These are phyloP conservation scores for Iris pallida DNA, from an alignment of 116 monocot genomes.

Conservation along the genomic window DNA sequence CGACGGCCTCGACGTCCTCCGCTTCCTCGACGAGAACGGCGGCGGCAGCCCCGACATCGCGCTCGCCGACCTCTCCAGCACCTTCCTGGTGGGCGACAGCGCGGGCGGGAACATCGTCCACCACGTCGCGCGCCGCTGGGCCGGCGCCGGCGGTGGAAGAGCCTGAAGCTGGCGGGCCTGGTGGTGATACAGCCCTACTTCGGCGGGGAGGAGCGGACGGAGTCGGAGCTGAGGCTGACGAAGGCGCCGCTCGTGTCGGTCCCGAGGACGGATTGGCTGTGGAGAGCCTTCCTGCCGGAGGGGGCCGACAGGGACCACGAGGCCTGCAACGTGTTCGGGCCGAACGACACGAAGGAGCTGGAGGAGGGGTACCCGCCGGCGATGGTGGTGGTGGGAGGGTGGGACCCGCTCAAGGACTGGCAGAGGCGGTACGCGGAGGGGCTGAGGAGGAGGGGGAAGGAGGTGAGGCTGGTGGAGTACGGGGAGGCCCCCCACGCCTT, in stretches of 20 bases:
- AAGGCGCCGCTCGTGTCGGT: constrained; percentile 33
- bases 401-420: constrained; percentile 48
- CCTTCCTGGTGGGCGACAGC: constrained; percentile 38
- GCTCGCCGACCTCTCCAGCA: constrained; percentile 14
- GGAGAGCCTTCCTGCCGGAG: constrained; percentile 44
- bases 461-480: constrained; percentile 30
- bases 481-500: constrained; percentile 35
- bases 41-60: background rate
- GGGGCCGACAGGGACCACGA: constrained; percentile 35
- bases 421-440: constrained; percentile 33
- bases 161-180: constrained; percentile 13
- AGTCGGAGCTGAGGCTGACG: constrained; percentile 29
- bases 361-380: constrained; percentile 11
- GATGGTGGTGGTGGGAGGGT: constrained; percentile 43
- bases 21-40: constrained; percentile 23
- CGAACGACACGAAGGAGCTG: background rate
- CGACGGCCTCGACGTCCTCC: constrained; percentile 31
- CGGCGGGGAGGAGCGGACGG: constrained; percentile 42
- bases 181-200: constrained; percentile 40
- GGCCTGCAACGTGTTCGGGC: constrained; percentile 22
- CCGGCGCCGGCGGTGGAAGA: constrained; percentile 9
- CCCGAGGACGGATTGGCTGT: constrained; percentile 37
- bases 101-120: constrained; percentile 45
- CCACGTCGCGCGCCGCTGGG: constrained; percentile 30
- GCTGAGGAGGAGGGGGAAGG: constrained; percentile 27